These are phyloP conservation scores for Vigna mungo DNA, from an alignment of 306 rosid species.

Conservation along the genomic window DNA sequence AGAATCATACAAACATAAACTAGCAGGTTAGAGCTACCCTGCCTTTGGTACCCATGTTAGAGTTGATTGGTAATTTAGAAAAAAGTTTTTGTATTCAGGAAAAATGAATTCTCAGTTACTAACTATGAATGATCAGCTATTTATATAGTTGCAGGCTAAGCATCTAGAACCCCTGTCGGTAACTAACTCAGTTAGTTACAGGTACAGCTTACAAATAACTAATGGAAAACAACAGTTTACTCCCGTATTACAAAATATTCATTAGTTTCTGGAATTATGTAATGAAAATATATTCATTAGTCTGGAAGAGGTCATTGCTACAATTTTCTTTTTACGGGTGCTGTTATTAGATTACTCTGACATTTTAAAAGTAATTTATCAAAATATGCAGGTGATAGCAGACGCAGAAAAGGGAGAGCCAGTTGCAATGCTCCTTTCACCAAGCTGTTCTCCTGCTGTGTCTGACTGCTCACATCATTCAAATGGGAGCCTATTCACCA, in stretches of 20 bases:
- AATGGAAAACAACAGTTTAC: neutral
- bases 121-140: neutral
- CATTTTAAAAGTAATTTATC: conserved; percentile 31
- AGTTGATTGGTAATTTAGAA: neutral
- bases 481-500: conserved; percentile 85
- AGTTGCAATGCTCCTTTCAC: conserved; percentile 92
- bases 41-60: neutral
- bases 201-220: neutral
- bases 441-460: conserved; percentile 58
- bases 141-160: neutral
- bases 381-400: conserved; percentile 63
- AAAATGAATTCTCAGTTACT: neutral
- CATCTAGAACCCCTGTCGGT: neutral
- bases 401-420: conserved; percentile 86
- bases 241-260: neutral
- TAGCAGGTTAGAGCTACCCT: neutral
- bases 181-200: neutral
- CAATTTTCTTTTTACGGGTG: conserved; percentile 12
- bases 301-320: conserved; percentile 11
- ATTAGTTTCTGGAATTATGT: neutral
- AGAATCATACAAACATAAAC: no score
- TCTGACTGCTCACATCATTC: conserved; percentile 59
- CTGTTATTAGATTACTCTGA: conserved; percentile 17
- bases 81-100: neutral
- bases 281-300: conserved; percentile 16